A percentile compares a stretch with the other conserved stretches of the same genome.
phyloP scores from a whole-genome alignment of 306 rosid genomes.

The Rosa multiflora region DNA sequence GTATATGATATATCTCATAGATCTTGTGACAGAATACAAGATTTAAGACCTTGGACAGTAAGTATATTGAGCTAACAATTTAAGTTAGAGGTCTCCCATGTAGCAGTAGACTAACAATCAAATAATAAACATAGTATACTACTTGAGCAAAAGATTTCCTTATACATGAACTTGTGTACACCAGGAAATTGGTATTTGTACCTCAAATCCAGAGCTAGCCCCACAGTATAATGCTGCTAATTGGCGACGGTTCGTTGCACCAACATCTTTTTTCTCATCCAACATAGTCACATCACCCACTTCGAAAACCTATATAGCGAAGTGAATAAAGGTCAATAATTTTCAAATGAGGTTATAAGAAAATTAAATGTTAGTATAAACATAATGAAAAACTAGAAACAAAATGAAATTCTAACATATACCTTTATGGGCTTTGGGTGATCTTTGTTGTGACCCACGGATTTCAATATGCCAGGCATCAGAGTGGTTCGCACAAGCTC shows the following conservation, averaged over 20 bases:
- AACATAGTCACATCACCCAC: conserved; percentile 74
- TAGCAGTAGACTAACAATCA: not conserved
- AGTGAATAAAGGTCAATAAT: not conserved
- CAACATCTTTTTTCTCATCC: conserved; percentile 77
- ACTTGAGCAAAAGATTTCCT: not conserved
- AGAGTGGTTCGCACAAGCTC: conserved; percentile 85
- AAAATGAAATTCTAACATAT: conserved; percentile 1
- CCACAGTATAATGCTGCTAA: conserved; percentile 85
- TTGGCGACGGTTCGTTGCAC: conserved; percentile 73
- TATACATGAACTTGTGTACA: conserved; percentile 4
- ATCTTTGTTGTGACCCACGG: conserved; percentile 86
- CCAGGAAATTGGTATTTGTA: conserved; percentile 23
- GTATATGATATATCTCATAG: not conserved
- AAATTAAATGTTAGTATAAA: not conserved
- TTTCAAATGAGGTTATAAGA: conserved; percentile 6
- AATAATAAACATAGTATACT: not conserved
- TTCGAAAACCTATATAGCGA: conserved; percentile 69
- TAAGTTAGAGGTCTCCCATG: not conserved
- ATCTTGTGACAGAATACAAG: not conserved
- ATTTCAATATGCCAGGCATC: conserved; percentile 89
- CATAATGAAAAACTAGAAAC: not conserved
- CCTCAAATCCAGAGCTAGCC: conserved; percentile 92
- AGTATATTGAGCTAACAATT: not conserved
- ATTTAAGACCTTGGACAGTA: not conserved
- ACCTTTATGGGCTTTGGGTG: conserved; percentile 98